Evolutionary conservation across 257 asterid species (phyloP), one percentile per base, ranked within the genome.

Genomic region (Nemophila menziesii): DNA sequence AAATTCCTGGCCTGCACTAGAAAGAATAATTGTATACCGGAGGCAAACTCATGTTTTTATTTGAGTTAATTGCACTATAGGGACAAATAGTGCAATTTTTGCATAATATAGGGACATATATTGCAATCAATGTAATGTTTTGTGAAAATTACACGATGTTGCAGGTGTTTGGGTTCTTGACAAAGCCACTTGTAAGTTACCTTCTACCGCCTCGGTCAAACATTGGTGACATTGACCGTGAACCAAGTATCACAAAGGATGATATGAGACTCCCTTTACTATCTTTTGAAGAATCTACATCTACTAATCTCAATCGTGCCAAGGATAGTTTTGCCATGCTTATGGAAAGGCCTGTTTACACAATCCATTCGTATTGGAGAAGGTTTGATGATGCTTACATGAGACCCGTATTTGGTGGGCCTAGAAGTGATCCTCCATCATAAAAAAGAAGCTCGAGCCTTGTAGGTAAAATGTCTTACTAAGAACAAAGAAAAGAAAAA

Each of bases 131-230:
- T 7, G 7, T 29, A 7, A 12, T 51, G 13, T 18, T 4, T 52
- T 18, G 16, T 45, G 26, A 26, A n/a, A 15, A 3, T 5, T 3
- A 22, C 42, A 9, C 18, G 7, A 16, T 7, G 3, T 11, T 54
- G 52, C 77, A 87, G 97, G 95, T 84, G 3, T 84, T 89, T 39
- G 95, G 98, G 22, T 71, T 78, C 57, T 54, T 89, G 33, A 89
- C 95, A 43, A 80, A 75, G 62, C 95, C 95, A 15, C 73, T 89
- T 27, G 70, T 89, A 50, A 39, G 24, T 34, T 56, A 64, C 49
- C 64, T 89, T 27, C 80, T 89, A 51, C 95, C 98, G 20, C 43
- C 57, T 16, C 49, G 34, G 5, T 15, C 43, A 2, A 39, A 47
- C 19, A 47, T 43, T 1, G 41, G 56, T 40, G 53, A 17, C 61